Conservation (phyloP, 1,284 basidiomycete genomes). For the Takashimella koratensis region DNA sequence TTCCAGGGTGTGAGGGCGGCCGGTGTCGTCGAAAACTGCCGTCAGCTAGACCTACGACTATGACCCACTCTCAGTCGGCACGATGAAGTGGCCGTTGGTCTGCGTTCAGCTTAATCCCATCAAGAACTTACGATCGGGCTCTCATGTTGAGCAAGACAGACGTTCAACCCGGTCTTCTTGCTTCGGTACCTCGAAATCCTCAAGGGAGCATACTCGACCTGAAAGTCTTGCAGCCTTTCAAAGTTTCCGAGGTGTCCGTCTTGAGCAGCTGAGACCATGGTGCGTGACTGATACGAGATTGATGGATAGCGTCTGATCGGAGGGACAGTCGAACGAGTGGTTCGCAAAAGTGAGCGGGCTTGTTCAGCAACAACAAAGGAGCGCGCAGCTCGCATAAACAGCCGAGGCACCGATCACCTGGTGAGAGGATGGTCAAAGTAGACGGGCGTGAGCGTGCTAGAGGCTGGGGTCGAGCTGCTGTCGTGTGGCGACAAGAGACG, state of each 20-base stretch:
- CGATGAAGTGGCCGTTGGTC: conserved; percentile 90
- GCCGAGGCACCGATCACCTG: no score
- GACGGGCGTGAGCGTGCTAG: no score
- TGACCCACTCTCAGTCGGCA: conserved; percentile 81
- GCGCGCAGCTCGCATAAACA: no score
- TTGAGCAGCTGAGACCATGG: conserved; percentile 4
- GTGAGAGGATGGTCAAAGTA: no score
- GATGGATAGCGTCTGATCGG: not conserved
- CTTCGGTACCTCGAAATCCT: conserved; percentile 48
- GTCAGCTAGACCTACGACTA: not conserved
- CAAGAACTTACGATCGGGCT: no score
- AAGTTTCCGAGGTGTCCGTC: conserved; percentile 38
- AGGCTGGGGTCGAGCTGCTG: no score
- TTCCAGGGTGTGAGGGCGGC: conserved; percentile 90
- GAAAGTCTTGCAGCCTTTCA: conserved; percentile 42
- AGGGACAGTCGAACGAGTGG: no score
- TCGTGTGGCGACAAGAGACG: no score
- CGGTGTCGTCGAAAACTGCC: conserved; percentile 83
- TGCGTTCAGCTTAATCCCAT: conserved; percentile 61
- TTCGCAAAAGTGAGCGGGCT: no score
- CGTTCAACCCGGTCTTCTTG: conserved; percentile 50
- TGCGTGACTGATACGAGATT: conserved; percentile 1
- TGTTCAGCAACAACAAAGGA: no score
- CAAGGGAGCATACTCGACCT: conserved; percentile 46
- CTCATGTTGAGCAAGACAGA: conserved; percentile 39